These are phyloP conservation scores for Nemophila menziesii DNA, from an alignment of 257 asterid genomes.

Conservation along the genomic window DNA sequence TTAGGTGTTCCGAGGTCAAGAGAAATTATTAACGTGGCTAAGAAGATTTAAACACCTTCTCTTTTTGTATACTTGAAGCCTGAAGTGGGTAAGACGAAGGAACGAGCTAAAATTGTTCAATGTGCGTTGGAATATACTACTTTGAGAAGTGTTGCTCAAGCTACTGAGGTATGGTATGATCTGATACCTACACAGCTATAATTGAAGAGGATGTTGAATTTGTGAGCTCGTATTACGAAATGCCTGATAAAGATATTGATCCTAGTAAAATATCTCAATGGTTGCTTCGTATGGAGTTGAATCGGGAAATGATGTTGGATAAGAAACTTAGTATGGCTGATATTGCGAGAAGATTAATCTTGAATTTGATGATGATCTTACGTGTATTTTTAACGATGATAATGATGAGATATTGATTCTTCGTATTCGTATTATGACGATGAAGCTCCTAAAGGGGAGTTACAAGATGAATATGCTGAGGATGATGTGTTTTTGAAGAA, in stretches of 20 bases:
- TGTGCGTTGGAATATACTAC: conserved; percentile 96
- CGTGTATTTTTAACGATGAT: conserved; percentile 90
- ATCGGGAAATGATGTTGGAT: conserved; percentile 99
- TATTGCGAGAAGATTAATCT: conserved; percentile 80
- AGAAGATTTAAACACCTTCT: conserved; percentile 91
- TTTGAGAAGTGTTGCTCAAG: conserved; percentile 84
- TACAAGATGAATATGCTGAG: conserved; percentile 77
- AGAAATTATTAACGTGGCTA: conserved; percentile 96
- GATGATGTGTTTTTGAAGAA: conserved; percentile 94
- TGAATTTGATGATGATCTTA: conserved; percentile 82
- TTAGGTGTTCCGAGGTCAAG: conserved; percentile 97
- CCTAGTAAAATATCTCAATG: conserved; percentile 95
- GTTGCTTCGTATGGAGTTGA: conserved; percentile 90
- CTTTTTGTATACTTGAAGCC: conserved; percentile 86
- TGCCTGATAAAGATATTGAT: conserved; percentile 97
- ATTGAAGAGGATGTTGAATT: conserved; percentile 89
- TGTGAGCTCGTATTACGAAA: conserved; percentile 86
- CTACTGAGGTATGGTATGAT: conserved; percentile 98
- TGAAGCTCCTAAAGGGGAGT: conserved; percentile 91
- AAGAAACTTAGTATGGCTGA: conserved; percentile 98
- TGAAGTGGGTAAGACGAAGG: conserved; percentile 64
- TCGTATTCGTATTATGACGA: conserved; percentile 96
- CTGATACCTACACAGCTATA: conserved; percentile 84
- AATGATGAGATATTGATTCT: conserved; percentile 93
- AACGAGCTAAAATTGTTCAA: conserved; percentile 88